Evolutionary conservation across 2,329 filamentous ascomycete genomes (phyloP).

Genomic region (Myriosclerotinia curreyana): DNA sequence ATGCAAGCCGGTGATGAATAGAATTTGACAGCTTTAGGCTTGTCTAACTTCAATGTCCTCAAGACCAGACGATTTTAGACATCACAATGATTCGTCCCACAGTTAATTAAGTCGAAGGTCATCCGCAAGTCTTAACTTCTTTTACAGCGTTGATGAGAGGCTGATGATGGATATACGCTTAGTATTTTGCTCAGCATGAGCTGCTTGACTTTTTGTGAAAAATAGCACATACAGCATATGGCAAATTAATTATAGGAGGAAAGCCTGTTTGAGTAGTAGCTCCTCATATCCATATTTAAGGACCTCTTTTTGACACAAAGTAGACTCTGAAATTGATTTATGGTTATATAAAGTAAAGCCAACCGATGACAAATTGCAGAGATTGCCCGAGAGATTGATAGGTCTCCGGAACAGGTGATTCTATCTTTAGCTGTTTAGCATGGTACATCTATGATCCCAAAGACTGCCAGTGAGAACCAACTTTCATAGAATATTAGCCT

Average conservation of each 20-base stretch:
- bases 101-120: too few relatives aligned
- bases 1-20: not conserved
- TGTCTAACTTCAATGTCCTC: slow-evolving; percentile 9
- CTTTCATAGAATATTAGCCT: not conserved
- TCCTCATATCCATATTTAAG: slow-evolving; percentile 12
- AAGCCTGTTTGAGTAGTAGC: slow-evolving; percentile 18
- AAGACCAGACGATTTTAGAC: not conserved
- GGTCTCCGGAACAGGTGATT: not conserved
- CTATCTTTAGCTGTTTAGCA: not conserved
- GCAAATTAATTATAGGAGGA: slow-evolving; percentile 23
- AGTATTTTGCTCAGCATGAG: not conserved
- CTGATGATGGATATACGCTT: not conserved
- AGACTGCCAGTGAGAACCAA: not conserved
- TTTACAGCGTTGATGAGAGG: not conserved
- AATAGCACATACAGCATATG: slow-evolving; percentile 22
- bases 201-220: slow-evolving; percentile 15
- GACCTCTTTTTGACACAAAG: slow-evolving; percentile 20
- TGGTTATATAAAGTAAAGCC: not conserved
- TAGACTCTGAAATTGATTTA: not conserved
- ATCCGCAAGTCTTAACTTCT: too few relatives aligned
- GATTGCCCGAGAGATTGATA: not conserved
- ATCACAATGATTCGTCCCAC: too few relatives aligned
- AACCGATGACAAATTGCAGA: not conserved
- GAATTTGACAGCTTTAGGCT: not conserved
- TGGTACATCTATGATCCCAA: not conserved